Evolutionary conservation across 1,284 basidiomycete species (phyloP).

Genomic region (Boletus semigastroideus): DNA sequence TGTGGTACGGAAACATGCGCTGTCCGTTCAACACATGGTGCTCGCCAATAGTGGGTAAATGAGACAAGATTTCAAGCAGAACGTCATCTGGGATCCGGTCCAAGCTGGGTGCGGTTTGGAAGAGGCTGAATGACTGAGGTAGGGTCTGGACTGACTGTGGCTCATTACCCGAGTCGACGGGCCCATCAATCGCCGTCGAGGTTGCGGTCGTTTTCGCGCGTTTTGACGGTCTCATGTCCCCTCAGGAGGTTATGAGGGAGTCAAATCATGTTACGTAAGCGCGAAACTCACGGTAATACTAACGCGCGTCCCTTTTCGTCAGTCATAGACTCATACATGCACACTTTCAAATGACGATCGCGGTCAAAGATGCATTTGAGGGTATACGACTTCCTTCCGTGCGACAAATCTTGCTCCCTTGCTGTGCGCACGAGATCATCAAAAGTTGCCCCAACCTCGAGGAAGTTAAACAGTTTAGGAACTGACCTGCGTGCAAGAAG

Average conservation of each 20-base stretch:
- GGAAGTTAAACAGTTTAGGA: no score
- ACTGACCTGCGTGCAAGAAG: constrained; percentile 21
- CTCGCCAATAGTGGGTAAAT: background rate
- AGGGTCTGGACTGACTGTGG: background rate
- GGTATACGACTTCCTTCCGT: constrained; percentile 29
- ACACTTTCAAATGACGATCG: constrained; percentile 24
- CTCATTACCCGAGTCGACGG: no score
- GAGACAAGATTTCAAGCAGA: background rate
- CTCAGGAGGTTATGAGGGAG: no score
- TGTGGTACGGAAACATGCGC: no score
- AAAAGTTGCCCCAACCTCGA: constrained; percentile 32
- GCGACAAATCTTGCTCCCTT: constrained; percentile 26
- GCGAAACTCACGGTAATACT: no score
- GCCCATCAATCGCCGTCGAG: background rate
- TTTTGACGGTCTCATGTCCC: background rate
- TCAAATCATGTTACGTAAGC: no score
- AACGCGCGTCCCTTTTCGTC: background rate
- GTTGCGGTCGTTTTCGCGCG: background rate
- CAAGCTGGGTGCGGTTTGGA: background rate
- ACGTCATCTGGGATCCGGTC: background rate
- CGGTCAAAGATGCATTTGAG: constrained; percentile 29
- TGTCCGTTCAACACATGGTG: no score
- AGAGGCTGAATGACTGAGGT: background rate
- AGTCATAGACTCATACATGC: constrained; percentile 7
- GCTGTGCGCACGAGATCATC: constrained; percentile 34